Evolutionary conservation across 202 grass and related monocot species (phyloP).

Genomic region (Schoenoplectus triqueter): DNA sequence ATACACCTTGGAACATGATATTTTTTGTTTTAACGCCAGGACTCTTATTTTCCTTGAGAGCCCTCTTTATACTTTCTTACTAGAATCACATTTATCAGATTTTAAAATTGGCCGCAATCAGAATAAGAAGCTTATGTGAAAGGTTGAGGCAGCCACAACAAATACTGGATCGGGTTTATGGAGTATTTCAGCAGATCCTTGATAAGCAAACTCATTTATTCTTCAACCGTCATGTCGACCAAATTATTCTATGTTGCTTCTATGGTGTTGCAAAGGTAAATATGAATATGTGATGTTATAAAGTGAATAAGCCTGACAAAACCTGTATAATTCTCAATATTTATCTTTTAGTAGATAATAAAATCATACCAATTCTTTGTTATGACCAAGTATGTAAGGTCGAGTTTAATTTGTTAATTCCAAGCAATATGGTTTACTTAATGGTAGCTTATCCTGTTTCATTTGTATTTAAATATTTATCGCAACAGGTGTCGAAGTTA

Average conservation of each 20-base stretch:
- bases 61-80: neutral
- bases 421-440: constrained; percentile 8
- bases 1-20: neutral
- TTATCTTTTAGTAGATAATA: constrained; percentile 10
- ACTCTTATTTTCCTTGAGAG: neutral
- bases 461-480: constrained; percentile 41
- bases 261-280: constrained; percentile 94
- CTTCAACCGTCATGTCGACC: constrained; percentile 92
- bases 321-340: neutral
- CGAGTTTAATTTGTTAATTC: constrained; percentile 4
- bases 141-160: constrained; percentile 63
- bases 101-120: constrained; percentile 88
- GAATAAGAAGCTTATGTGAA: constrained; percentile 91
- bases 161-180: constrained; percentile 67
- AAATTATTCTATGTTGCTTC: constrained; percentile 88
- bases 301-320: neutral
- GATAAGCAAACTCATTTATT: constrained; percentile 71
- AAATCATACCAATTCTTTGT: constrained; percentile 4
- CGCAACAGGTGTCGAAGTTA: constrained; percentile 63
- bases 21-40: neutral
- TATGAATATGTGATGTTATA: neutral
- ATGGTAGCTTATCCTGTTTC: constrained; percentile 29
- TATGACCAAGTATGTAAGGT: constrained; percentile 2
- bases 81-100: constrained; percentile 53
- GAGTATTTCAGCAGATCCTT: constrained; percentile 77